These are phyloP conservation scores for Pholiota microspora DNA, from an alignment of 768 basidiomycete genomes.

Conservation along the genomic window DNA sequence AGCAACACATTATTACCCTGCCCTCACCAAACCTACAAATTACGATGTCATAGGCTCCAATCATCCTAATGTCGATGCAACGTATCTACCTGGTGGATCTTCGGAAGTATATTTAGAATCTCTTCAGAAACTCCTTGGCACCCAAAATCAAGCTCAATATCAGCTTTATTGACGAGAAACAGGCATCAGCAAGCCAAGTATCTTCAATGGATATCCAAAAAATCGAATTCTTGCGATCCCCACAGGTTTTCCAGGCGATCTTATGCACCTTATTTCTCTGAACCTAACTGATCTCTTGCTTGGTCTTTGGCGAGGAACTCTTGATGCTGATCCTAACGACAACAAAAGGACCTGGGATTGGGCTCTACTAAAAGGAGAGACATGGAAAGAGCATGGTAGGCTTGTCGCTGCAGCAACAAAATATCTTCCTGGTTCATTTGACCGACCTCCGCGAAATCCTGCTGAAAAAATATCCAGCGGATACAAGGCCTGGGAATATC, in stretches of 20 bases:
- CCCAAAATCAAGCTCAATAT: slow-evolving; percentile 15
- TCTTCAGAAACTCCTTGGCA: slow-evolving; percentile 12
- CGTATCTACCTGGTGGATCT: not conserved
- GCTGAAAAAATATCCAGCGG: slow-evolving; percentile 31
- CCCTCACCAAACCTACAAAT: slow-evolving; percentile 24
- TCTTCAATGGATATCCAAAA: slow-evolving; percentile 29
- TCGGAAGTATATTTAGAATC: slow-evolving; percentile 15
- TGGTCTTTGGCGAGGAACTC: slow-evolving; percentile 27
- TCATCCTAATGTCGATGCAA: slow-evolving; percentile 16
- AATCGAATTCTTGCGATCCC: slow-evolving; percentile 26
- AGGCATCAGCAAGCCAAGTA: slow-evolving; percentile 31
- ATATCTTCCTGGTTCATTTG: slow-evolving; percentile 25
- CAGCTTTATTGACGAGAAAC: slow-evolving; percentile 19
- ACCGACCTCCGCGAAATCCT: slow-evolving; percentile 27
- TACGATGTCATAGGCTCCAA: slow-evolving; percentile 23
- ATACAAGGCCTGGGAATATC: slow-evolving; percentile 37
- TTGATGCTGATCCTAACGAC: slow-evolving; percentile 24
- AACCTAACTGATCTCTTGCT: slow-evolving; percentile 37
- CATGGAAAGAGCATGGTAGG: slow-evolving; percentile 30
- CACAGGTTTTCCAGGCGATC: slow-evolving; percentile 30
- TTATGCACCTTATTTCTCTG: slow-evolving; percentile 35
- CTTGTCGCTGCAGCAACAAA: slow-evolving; percentile 8
- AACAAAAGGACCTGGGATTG: slow-evolving; percentile 24
- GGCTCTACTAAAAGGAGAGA: slow-evolving; percentile 22
- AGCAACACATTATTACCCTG: slow-evolving; percentile 30